Evolutionary conservation across 1,284 basidiomycete species (phyloP), one percentile per base, ranked within the genome.

Genomic region (Puccinia horiana): DNA sequence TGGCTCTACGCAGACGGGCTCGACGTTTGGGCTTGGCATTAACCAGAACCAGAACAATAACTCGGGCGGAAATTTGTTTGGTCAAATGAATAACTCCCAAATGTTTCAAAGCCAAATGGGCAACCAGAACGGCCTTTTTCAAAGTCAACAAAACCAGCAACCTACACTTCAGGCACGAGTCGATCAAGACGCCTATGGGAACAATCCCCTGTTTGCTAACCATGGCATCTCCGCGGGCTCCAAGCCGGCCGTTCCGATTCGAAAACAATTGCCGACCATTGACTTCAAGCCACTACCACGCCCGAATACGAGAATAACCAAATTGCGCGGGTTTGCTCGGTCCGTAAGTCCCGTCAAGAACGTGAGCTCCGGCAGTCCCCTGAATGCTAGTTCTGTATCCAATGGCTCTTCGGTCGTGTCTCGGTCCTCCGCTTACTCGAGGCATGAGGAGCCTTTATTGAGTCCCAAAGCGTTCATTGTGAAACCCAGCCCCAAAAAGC

Each of bases 161-260:
- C 86, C 85, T 76, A 84, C 82, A 44, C 88, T 96, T 79, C 93
- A 91, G 18, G 93, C 94, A 0, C 95, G 94, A 14, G 93, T 98
- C 85, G 92, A 93, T 70, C 92, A 95, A 86, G 90, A 90, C 85
- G 95, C 96, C 0, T 95, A 98, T 86, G 93, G 93, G 61, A 90
- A 91, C 82, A 95, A 94, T 86, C 88, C 88, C 23, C 86, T 91
- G 58, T 90, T 91, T 84, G 86, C 82, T 14, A 81, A 81, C 37
- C 69, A 75, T 49, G 81, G 77, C 8, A 77, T 72, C 16, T 80
- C 67, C 14, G 18, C 75, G 11, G 76, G 78, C 16, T 78, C 76
- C 12, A 76, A 78, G 49, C 82, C 76, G 35, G 76, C 82, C 54
- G 70, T 82, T 44, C 80, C 80, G 32, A 82, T 82, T 44, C 75